A percentile compares a stretch with the other conserved stretches of the same genome.
Evolutionary conservation across 192 early-diverging fungal genomes (phyloP).

Genomic region (Spizellomyces punctatus): DNA sequence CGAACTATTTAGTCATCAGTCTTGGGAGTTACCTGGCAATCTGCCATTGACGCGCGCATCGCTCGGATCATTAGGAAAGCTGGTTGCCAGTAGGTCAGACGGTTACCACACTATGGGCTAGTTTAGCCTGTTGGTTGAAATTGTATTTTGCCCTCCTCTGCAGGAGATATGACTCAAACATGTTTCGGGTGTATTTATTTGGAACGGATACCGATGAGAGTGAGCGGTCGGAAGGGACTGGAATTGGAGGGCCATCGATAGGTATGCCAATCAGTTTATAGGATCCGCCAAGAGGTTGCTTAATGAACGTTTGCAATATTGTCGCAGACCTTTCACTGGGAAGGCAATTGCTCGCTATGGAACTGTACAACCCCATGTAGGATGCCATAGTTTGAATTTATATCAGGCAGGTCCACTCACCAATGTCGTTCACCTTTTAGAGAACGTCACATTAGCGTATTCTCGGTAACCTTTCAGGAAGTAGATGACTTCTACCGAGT

Average conservation of each 20-base stretch:
- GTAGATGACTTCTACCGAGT: constrained; percentile 9
- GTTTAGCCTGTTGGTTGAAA: too few species aligned
- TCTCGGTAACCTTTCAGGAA: constrained; percentile 10
- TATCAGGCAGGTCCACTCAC: background rate
- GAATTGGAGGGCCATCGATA: background rate
- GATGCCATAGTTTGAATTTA: background rate
- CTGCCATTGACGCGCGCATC: too few species aligned
- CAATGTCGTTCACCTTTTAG: background rate
- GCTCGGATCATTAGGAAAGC: too few species aligned
- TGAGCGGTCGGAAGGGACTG: background rate
- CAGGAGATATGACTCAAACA: background rate
- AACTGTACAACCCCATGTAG: constrained; percentile 17
- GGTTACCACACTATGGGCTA: too few species aligned
- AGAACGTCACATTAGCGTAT: background rate
- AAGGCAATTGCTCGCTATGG: constrained; percentile 9
- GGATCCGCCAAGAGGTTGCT: background rate
- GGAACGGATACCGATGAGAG: background rate
- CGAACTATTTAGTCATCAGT: too few species aligned
- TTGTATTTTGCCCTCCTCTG: too few species aligned
- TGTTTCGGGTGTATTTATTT: background rate
- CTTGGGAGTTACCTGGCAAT: too few species aligned
- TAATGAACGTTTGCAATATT: background rate
- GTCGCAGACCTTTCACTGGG: background rate
- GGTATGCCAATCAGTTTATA: background rate
- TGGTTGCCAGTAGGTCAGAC: too few species aligned